phyloP scores from a whole-genome alignment of 164 flowering plant species.

The Vitis rotundifolia region DNA sequence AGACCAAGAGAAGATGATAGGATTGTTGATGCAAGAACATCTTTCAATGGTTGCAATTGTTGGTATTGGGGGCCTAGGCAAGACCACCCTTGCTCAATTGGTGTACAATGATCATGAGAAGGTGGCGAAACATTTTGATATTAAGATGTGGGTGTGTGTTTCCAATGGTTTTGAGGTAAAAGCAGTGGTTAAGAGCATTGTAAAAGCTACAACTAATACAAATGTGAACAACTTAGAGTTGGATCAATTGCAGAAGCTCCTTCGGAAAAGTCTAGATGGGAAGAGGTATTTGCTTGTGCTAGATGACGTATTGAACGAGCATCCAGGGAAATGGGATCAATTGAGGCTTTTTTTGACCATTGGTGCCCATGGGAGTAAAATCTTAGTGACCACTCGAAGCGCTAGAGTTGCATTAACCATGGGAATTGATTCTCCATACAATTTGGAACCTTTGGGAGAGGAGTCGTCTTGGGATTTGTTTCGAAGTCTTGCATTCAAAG shows the following conservation, averaged over 20 bases:
- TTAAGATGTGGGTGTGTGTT: too few relatives aligned
- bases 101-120: too few relatives aligned
- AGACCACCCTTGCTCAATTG: too few relatives aligned
- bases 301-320: conserved; percentile 17
- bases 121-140: too few relatives aligned
- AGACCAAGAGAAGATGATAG: too few relatives aligned
- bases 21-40: background rate
- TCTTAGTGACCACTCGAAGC: background rate
- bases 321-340: background rate
- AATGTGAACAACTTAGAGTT: background rate
- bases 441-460: too few relatives aligned
- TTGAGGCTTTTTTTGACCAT: background rate
- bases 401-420: too few relatives aligned
- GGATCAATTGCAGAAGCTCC: background rate
- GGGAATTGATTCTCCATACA: too few relatives aligned
- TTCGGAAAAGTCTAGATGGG: background rate
- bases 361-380: background rate
- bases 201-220: background rate
- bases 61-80: conserved; percentile 10
- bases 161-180: background rate
- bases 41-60: conserved; percentile 10
- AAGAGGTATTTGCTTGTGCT: conserved; percentile 2
- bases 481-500: too few relatives aligned
- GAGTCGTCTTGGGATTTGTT: too few relatives aligned
- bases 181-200: background rate